Base-by-base conservation (phyloP, 179 eudicot genomes). In the Beta macrorhiza region DNA sequence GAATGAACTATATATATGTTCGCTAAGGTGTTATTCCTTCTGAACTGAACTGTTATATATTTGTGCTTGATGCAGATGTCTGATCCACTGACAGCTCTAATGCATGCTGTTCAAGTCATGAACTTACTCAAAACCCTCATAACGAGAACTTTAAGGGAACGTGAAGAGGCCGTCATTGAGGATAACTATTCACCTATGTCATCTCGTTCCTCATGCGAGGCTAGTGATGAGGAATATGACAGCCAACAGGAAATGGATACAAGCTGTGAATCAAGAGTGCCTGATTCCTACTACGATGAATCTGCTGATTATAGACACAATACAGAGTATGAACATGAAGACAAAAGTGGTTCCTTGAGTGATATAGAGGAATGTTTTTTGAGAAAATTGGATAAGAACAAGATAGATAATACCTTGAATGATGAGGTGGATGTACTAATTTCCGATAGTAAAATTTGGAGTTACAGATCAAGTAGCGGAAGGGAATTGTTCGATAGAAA, bases 51-150 rank as follows among this genome's bases (percentile, higher is more conserved):
- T 51, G 3, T 11, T 73, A 63, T 47, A 58, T 69, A 68, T 62
- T 6, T 45, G 1, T 69, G 37, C 17, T 51, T 72, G 45, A 69
- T 15, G 80, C 88, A 93, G 99, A 95, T 95, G 99, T 90, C 98
- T 58, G 99, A 95, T 93, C 99, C 98, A 70, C 84, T 95, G 80
- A 93, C 99, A 52, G 98, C 98, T 68, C 87, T 93, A 37, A 95
- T 95, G 99, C 99, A 95, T 55, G 97, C 98, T 64, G 98, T 95
- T 76, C 98, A 95, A 95, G 94, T 95, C 32, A 95, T 93, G 95
- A 95, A 95, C 87, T 81, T 95, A 84, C 91, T 95, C 76, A 93
- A 92, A 87, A 95, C 98, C 29, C 86, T 95, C 68, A 93, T 95
- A 78, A 83, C 78, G 9, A 92, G 86, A 90, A 90, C 92, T 37